These are phyloP conservation scores for Annulohypoxylon stygium DNA, from an alignment of 495 filamentous ascomycete species.

Conservation along the genomic window DNA sequence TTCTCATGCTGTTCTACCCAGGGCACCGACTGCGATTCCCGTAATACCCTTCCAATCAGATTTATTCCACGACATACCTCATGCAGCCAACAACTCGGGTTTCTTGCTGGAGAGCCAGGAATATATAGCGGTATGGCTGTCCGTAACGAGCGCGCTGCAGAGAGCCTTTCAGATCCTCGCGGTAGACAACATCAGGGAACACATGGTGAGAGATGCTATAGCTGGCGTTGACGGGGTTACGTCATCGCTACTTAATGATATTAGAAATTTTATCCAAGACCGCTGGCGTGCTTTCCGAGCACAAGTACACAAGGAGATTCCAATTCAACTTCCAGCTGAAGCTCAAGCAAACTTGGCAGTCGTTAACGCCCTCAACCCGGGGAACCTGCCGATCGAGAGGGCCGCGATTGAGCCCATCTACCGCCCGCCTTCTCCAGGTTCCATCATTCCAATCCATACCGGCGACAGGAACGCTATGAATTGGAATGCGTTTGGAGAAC, in stretches of 20 bases:
- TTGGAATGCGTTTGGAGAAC: too few species aligned
- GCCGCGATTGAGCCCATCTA: not conserved
- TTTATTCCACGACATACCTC: too few species aligned
- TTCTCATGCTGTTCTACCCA: not conserved
- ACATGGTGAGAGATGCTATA: not conserved
- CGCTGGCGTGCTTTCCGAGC: not conserved
- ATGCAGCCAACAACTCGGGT: too few species aligned
- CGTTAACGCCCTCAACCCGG: not conserved
- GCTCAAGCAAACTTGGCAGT: not conserved
- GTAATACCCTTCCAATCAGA: too few species aligned
- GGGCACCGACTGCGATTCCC: too few species aligned
- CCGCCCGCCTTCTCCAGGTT: conserved; percentile 14
- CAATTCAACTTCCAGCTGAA: not conserved
- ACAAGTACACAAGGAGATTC: not conserved
- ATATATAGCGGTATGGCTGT: too few species aligned
- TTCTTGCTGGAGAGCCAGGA: too few species aligned
- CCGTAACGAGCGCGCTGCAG: too few species aligned
- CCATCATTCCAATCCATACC: not conserved
- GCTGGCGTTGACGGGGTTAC: too few species aligned
- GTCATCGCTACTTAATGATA: not conserved
- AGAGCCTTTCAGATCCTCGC: not conserved
- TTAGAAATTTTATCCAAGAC: not conserved
- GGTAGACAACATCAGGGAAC: not conserved
- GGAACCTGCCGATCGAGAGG: not conserved
- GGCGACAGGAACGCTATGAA: too few species aligned